Base-by-base conservation (phyloP, 306 rosid species). In the Fagus sylvatica region DNA sequence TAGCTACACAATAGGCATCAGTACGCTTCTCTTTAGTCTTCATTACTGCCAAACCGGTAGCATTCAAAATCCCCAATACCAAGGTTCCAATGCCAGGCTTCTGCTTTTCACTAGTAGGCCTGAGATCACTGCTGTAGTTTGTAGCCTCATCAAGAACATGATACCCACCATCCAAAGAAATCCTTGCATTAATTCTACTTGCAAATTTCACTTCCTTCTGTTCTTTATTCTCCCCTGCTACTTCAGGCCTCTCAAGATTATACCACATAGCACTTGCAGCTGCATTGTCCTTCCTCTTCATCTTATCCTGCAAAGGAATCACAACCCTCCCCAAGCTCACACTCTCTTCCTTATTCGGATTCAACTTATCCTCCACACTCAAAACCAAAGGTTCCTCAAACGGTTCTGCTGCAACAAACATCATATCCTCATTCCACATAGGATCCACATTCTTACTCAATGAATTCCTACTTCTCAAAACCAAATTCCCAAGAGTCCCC, bases 61-160 rank as follows among this genome's bases (percentile, higher is more conserved):
- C 91, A 15, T 70, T 87, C 36, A 85, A 16, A 39, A 87, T 82
- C 13, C 91, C 91, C 13, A 87, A 43, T 81, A 85, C 91, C 62
- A 87, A 57, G 62, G 85, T 78, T 36, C 91, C 91, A 43, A 85
- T 80, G 33, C 85, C 70, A 1, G 78, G 76, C 69, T 57, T 81
- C 7, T 8, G 19, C 67, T 69, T 85, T 0, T 82, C 78, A 22
- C 28, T 22, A 7, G 87, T 30, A 6, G 89, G 83, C 70, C 85
- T 76, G 3, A 87, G 82, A 85, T 87, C 91, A 8, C 91, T 87
- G 0, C 82, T 61, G 13, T 87, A 85, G 13, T 82, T 82, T 16
- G 86, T 80, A 7, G 82, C 78, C 84, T 87, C 91, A 53, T 87
- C 89, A 73, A 87, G 80, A 68, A 87, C 89, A 75, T 87, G 91